phyloP scores from a whole-genome alignment of 2,329 filamentous ascomycete genomes.

The Sporothrix variecibatus region DNA sequence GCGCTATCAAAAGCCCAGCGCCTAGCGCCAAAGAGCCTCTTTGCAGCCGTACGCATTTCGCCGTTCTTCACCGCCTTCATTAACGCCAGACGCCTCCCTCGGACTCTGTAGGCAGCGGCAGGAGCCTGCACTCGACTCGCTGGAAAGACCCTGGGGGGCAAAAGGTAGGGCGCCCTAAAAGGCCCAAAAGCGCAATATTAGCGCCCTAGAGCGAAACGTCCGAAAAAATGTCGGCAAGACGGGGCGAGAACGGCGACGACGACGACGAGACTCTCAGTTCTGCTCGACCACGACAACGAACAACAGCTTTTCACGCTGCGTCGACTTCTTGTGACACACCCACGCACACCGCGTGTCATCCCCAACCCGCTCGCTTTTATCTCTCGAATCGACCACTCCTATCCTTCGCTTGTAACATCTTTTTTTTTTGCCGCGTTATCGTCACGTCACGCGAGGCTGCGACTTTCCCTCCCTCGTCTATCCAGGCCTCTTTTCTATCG shows the following conservation, averaged over 20 bases:
- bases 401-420: neutral
- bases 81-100: neutral
- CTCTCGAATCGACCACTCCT: neutral
- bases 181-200: neutral
- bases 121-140: neutral
- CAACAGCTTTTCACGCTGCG: constrained; percentile 5
- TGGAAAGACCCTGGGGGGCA: neutral
- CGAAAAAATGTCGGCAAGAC: constrained; percentile 22
- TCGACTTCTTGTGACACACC: neutral
- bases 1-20: constrained; percentile 20
- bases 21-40: neutral
- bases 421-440: neutral
- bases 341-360: neutral
- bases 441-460: constrained; percentile 21
- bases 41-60: neutral
- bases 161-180: neutral
- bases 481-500: neutral
- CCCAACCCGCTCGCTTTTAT: neutral
- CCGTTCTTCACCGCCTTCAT: constrained; percentile 22
- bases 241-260: constrained; percentile 15
- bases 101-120: neutral
- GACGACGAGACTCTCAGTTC: neutral
- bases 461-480: neutral
- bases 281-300: neutral
- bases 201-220: constrained; percentile 5